These are phyloP conservation scores for Neltuma alba DNA, from an alignment of 306 rosid genomes.

Conservation along the genomic window DNA sequence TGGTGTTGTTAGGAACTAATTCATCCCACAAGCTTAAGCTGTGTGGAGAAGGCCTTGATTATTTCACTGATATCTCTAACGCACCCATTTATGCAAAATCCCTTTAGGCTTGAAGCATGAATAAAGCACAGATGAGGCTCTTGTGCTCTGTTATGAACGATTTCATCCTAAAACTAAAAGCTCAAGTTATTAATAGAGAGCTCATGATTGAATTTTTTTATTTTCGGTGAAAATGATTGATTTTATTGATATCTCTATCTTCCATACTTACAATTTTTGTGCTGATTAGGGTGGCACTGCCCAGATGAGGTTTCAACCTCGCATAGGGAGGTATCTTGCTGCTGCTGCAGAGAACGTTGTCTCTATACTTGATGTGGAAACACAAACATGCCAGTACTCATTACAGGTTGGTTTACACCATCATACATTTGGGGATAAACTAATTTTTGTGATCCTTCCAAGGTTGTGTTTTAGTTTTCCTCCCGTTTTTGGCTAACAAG, in stretches of 20 bases:
- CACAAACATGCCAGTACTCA: conserved; percentile 71
- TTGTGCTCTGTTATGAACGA: too few relatives aligned
- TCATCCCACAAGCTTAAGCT: too few relatives aligned
- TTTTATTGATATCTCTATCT: neutral
- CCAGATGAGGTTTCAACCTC: conserved; percentile 94
- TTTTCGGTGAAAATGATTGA: too few relatives aligned
- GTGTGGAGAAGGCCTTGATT: too few relatives aligned
- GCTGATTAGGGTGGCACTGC: conserved; percentile 78
- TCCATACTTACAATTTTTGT: neutral
- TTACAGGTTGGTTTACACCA: conserved; percentile 61
- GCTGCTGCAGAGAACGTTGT: conserved; percentile 91
- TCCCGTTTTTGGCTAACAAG: neutral
- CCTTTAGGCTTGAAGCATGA: too few relatives aligned
- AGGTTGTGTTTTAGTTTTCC: neutral
- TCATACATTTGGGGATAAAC: neutral
- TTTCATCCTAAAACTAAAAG: too few relatives aligned
- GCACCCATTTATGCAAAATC: too few relatives aligned
- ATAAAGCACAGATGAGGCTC: too few relatives aligned
- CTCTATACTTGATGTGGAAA: conserved; percentile 90
- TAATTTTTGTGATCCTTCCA: neutral
- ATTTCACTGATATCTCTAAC: too few relatives aligned
- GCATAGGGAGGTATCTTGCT: conserved; percentile 81
- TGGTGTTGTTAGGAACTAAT: too few relatives aligned
- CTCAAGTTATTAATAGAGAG: too few relatives aligned
- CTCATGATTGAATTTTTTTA: too few relatives aligned